These are phyloP conservation scores for Cercospora sesami DNA, from an alignment of 2,329 filamentous ascomycete genomes.

Conservation along the genomic window DNA sequence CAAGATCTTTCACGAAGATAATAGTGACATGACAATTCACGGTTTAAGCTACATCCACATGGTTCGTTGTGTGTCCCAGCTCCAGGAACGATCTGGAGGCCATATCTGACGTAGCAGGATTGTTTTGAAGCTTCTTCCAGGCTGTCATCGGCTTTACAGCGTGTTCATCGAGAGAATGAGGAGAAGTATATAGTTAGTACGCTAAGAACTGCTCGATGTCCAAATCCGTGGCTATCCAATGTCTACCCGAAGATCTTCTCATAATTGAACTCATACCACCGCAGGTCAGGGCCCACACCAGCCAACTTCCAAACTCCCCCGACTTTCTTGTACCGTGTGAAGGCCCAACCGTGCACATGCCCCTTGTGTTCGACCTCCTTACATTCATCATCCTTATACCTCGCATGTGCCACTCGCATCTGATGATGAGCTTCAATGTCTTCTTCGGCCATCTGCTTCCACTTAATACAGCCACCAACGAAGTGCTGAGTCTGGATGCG, in stretches of 20 bases:
- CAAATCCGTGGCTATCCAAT: too few species aligned
- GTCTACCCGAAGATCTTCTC: background rate
- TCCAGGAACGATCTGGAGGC: background rate
- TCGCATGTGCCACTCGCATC: background rate
- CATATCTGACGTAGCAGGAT: background rate
- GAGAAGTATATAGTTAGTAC: background rate
- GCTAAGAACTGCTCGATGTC: background rate
- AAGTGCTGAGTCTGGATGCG: slow-evolving; percentile 3
- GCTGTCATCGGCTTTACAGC: background rate
- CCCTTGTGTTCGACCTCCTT: background rate
- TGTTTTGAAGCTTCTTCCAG: background rate
- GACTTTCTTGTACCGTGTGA: background rate
- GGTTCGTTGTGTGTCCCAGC: too few species aligned
- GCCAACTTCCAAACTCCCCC: background rate
- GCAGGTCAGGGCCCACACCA: background rate
- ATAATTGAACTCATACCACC: background rate
- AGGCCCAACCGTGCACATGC: background rate
- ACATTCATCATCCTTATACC: background rate
- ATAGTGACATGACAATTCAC: too few species aligned
- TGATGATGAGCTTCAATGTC: slow-evolving; percentile 6
- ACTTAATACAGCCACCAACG: background rate
- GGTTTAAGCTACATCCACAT: too few species aligned
- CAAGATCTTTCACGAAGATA: too few species aligned
- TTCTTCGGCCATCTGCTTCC: background rate
- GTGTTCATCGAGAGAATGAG: background rate